Evolutionary conservation across 768 basidiomycete species (phyloP).

Genomic region (Asterophora lycoperdoides): DNA sequence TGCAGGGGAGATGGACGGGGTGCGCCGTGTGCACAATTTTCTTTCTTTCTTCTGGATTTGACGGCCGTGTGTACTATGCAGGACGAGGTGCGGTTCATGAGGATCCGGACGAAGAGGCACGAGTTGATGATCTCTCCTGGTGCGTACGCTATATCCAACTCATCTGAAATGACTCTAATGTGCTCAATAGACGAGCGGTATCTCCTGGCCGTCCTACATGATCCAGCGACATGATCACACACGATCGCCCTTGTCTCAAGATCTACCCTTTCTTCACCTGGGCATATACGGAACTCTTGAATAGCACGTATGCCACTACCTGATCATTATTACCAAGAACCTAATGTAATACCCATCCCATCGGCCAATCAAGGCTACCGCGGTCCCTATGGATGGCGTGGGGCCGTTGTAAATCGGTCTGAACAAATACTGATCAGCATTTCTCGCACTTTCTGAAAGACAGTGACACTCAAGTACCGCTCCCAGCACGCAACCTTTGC

Average conservation of each 20-base stretch:
- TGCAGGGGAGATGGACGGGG: slow-evolving; percentile 29
- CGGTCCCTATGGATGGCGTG: too few relatives aligned
- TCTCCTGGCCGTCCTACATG: slow-evolving; percentile 79
- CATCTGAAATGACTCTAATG: neutral
- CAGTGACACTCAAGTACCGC: too few relatives aligned
- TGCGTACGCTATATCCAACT: slow-evolving; percentile 28
- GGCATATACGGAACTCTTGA: slow-evolving; percentile 11
- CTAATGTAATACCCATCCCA: too few relatives aligned
- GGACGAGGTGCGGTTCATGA: slow-evolving; percentile 86
- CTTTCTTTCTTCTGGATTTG: neutral
- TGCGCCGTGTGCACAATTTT: slow-evolving; percentile 10
- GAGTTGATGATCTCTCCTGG: slow-evolving; percentile 95
- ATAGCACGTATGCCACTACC: neutral
- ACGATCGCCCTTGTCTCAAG: neutral
- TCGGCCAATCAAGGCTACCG: too few relatives aligned
- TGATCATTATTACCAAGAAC: too few relatives aligned
- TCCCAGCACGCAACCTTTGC: too few relatives aligned
- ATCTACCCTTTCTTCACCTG: neutral
- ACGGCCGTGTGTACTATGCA: slow-evolving; percentile 29
- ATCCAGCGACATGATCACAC: slow-evolving; percentile 47
- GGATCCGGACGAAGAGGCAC: slow-evolving; percentile 87
- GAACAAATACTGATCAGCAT: too few relatives aligned
- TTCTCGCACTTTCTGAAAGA: too few relatives aligned
- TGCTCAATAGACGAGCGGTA: slow-evolving; percentile 62
- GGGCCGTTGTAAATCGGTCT: too few relatives aligned